Evolutionary conservation across 192 early-diverging fungal genomes (phyloP).

Genomic region (Gryganskiella cystojenkinii): DNA sequence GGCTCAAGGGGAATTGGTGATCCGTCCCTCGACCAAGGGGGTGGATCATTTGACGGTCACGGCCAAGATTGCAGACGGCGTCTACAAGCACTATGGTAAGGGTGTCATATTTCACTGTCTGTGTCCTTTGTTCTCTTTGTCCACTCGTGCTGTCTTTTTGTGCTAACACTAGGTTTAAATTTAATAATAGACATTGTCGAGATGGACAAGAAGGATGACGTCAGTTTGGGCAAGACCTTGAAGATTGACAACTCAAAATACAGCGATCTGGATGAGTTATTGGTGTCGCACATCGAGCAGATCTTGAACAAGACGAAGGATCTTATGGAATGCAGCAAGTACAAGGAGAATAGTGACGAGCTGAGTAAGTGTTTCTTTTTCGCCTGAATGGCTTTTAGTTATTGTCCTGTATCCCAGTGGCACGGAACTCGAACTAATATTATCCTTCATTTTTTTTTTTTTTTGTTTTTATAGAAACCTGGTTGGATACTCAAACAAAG

Average conservation of each 20-base stretch:
- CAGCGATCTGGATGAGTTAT: slow-evolving; percentile 91
- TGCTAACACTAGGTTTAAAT: not conserved
- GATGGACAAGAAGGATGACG: slow-evolving; percentile 75
- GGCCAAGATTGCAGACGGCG: slow-evolving; percentile 88
- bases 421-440: slow-evolving; percentile 26
- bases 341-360: slow-evolving; percentile 68
- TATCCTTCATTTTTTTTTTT: slow-evolving; percentile 24
- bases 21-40: slow-evolving; percentile 93
- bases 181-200: slow-evolving; percentile 71
- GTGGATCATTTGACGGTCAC: slow-evolving; percentile 90
- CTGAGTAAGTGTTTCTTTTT: slow-evolving; percentile 62
- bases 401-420: slow-evolving; percentile 31
- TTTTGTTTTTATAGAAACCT: slow-evolving; percentile 47
- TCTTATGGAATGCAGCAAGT: slow-evolving; percentile 81
- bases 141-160: too few species aligned
- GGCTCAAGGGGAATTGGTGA: slow-evolving; percentile 80
- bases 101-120: not conserved
- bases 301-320: slow-evolving; percentile 78
- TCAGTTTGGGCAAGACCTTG: slow-evolving; percentile 74
- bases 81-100: slow-evolving; percentile 89
- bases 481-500: slow-evolving; percentile 58
- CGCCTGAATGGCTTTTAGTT: not conserved
- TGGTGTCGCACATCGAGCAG: slow-evolving; percentile 90
- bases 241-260: slow-evolving; percentile 76
- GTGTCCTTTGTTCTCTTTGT: not conserved